phyloP scores from a whole-genome alignment of 1,284 basidiomycete species.

The Ganoderma resinaceum region DNA sequence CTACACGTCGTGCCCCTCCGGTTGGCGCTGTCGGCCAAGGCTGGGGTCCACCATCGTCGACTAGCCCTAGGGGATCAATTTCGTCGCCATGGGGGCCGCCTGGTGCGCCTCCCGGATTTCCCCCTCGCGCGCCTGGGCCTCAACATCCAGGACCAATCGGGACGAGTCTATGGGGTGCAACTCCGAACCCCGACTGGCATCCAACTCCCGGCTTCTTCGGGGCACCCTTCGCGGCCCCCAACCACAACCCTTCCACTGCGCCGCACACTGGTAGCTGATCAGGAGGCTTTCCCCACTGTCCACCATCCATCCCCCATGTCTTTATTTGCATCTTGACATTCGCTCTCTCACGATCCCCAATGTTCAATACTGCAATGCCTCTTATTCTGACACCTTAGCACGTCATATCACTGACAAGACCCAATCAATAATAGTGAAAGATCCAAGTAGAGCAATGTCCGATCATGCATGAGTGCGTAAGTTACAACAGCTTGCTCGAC shows the following conservation, averaged over 20 bases:
- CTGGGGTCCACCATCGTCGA: constrained; percentile 48
- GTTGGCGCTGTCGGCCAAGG: constrained; percentile 46
- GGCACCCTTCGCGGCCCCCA: constrained; percentile 52
- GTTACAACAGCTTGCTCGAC: constrained; percentile 88
- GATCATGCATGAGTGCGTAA: constrained; percentile 21
- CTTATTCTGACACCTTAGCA: constrained; percentile 37
- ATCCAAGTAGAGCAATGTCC: constrained; percentile 13
- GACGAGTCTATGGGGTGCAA: constrained; percentile 51
- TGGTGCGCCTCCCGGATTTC: constrained; percentile 42
- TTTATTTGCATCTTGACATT: constrained; percentile 39
- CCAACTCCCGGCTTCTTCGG: constrained; percentile 52
- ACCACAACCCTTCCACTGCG: constrained; percentile 54
- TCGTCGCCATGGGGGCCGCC: constrained; percentile 55
- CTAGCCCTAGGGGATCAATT: constrained; percentile 48
- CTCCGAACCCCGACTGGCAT: constrained; percentile 53
- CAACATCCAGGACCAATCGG: constrained; percentile 39
- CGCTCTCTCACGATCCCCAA: constrained; percentile 29
- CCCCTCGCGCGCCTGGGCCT: constrained; percentile 40
- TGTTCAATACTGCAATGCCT: constrained; percentile 39
- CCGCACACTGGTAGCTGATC: constrained; percentile 59
- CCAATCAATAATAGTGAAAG: constrained; percentile 37
- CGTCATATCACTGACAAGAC: constrained; percentile 35
- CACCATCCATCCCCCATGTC: constrained; percentile 18
- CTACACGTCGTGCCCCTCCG: constrained; percentile 48
- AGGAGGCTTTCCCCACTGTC: background rate